Base-by-base conservation (phyloP, 2,329 filamentous ascomycete species). In the Cercospora sesami region DNA sequence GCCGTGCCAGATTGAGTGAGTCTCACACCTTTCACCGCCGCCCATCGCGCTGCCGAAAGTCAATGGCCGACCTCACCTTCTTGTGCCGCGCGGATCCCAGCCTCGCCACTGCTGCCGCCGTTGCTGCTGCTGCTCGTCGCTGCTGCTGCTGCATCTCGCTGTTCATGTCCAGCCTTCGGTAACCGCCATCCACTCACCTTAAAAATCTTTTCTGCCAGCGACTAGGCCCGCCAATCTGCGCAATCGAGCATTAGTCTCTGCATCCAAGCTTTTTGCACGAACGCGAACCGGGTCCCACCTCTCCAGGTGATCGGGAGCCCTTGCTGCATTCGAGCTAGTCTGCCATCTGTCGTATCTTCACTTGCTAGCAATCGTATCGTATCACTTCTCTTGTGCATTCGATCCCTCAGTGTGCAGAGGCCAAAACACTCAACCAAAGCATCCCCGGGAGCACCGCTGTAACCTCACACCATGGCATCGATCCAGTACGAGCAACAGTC, bases 401-500 rank as follows among this genome's bases (percentile, higher is more conserved):
- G 28, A 51, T 62, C 60, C 59, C 36, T 31, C 36, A 12, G 6
- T 21, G 60, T 51, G 14, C 42, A 67, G 9, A 59, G 45, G 18
- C 33, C 18, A 18, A 28, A 28, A 28, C 45, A 18, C 16, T 30
- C 18, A 16, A 12, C 42, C 26, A 14, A 21, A 33, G 23, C 60
- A 23, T 26, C n/a, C 31, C 39, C 3, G 28, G 10, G 5, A 39
- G 21, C 9, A 33, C 30, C n/a, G 9, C 36, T 48, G 16, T 33
- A 5, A 30, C 57, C 33, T 64, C 58, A 69, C 58, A 69, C 23
- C 63, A 73, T 68, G 70, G 63, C 64, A 21, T 53, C 64, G 45
- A 64, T 63, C 33, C 69, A 71, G 59, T 76, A 77, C 70, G 71
- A 75, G 45, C 70, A 68, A 61, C 75, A 78, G 58, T 68, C 74